Evolutionary conservation across 2,329 filamentous ascomycete genomes (phyloP).

Genomic region (Thermomyces lanuginosus): DNA sequence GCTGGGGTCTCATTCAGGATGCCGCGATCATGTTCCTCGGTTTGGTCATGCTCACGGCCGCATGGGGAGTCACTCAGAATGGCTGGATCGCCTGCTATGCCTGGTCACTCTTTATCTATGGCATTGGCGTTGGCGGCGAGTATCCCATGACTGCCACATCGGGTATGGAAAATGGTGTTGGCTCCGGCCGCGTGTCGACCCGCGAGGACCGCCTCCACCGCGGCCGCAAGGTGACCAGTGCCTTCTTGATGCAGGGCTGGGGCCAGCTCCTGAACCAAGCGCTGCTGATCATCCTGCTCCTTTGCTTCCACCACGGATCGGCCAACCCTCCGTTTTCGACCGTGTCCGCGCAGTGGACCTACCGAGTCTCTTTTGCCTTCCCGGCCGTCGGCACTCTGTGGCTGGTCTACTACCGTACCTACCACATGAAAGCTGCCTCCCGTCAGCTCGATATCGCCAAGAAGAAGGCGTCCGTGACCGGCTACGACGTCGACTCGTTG

Average conservation of each 20-base stretch:
- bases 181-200: slow-evolving; percentile 75
- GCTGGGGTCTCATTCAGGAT: slow-evolving; percentile 92
- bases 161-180: slow-evolving; percentile 79
- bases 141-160: slow-evolving; percentile 95
- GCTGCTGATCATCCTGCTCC: slow-evolving; percentile 66
- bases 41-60: slow-evolving; percentile 76
- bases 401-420: slow-evolving; percentile 91
- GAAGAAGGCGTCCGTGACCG: slow-evolving; percentile 72
- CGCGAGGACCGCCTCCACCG: slow-evolving; percentile 87
- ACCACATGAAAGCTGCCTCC: slow-evolving; percentile 79
- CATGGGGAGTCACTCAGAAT: slow-evolving; percentile 73
- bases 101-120: slow-evolving; percentile 87
- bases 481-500: slow-evolving; percentile 78
- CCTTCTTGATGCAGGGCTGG: slow-evolving; percentile 98
- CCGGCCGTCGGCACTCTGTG: slow-evolving; percentile 81
- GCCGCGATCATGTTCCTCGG: slow-evolving; percentile 87
- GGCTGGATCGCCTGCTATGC: slow-evolving; percentile 97
- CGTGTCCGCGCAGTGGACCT: slow-evolving; percentile 72
- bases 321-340: slow-evolving; percentile 62
- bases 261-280: slow-evolving; percentile 91
- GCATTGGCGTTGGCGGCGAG: slow-evolving; percentile 56
- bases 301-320: slow-evolving; percentile 71
- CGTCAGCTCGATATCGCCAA: slow-evolving; percentile 70
- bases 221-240: slow-evolving; percentile 85
- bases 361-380: slow-evolving; percentile 81